Evolutionary conservation across 208 protist genomes (phyloP).

Genomic region (Leishmania turanica): DNA sequence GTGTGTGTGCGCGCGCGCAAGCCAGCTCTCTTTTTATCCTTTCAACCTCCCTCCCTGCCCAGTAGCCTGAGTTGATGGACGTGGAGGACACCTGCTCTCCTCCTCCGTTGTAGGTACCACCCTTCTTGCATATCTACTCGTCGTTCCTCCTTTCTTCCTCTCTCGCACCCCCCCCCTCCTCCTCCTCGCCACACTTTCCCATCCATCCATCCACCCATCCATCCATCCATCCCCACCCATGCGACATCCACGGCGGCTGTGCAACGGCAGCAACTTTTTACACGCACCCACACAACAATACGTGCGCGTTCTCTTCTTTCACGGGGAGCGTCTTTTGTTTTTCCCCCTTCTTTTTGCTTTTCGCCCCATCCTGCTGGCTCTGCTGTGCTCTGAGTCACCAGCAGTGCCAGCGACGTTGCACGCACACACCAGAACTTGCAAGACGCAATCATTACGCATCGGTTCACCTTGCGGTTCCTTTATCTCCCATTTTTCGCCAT

Average conservation of each 20-base stretch:
- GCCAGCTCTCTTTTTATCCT: not conserved
- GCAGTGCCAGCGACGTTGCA: not conserved
- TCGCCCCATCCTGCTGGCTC: not conserved
- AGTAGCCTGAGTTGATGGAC: not conserved
- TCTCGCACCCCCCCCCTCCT: not conserved
- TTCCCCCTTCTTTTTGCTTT: not conserved
- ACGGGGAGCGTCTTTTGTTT: constrained; percentile 1
- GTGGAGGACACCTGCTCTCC: constrained; percentile 6
- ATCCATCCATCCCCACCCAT: not conserved
- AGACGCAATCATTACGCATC: not conserved
- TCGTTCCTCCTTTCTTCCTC: not conserved
- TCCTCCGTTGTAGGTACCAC: not conserved
- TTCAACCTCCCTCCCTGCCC: not conserved
- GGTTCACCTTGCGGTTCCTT: not conserved
- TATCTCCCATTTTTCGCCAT: not conserved
- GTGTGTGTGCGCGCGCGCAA: too few relatives aligned
- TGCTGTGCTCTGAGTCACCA: not conserved
- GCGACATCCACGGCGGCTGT: not conserved
- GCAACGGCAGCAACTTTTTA: not conserved
- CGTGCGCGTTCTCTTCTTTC: not conserved
- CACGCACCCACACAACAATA: not conserved
- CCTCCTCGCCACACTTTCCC: too few relatives aligned
- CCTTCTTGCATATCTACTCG: not conserved
- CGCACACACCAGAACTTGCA: not conserved
- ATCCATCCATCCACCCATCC: too few relatives aligned